phyloP scores from a whole-genome alignment of 2,329 filamentous ascomycete species.

The Pezicula carpinea region DNA sequence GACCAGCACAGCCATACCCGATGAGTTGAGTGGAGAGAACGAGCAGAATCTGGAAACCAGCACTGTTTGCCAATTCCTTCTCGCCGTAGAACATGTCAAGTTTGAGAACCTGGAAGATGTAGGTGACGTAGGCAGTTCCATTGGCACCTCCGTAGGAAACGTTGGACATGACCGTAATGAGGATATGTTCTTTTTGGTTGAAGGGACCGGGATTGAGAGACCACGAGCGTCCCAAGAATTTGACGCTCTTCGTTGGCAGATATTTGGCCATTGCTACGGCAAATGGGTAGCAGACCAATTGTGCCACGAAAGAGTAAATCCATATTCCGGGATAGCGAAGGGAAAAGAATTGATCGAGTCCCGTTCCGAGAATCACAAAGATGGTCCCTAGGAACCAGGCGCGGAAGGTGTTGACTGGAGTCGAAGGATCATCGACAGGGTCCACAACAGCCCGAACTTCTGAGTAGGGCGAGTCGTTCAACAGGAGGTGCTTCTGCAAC shows the following conservation, averaged over 20 bases:
- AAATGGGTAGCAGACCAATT: constrained; percentile 27
- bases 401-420: constrained; percentile 60
- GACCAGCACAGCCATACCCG: constrained; percentile 59
- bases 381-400: constrained; percentile 56
- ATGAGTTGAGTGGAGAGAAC: constrained; percentile 58
- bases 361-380: constrained; percentile 1
- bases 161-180: constrained; percentile 58
- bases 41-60: constrained; percentile 53
- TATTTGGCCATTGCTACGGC: constrained; percentile 51
- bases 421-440: constrained; percentile 53
- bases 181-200: constrained; percentile 62
- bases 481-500: neutral
- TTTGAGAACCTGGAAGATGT: constrained; percentile 1
- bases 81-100: neutral
- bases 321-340: constrained; percentile 4
- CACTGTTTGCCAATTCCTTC: neutral
- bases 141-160: constrained; percentile 29
- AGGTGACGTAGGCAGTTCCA: neutral
- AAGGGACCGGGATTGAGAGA: constrained; percentile 56
- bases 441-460: constrained; percentile 51
- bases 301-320: constrained; percentile 4
- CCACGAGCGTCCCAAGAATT: neutral
- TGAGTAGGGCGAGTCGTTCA: neutral
- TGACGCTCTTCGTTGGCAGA: neutral
- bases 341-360: constrained; percentile 4